Evolutionary conservation across 2,329 filamentous ascomycete genomes (phyloP), one percentile per base, ranked within the genome.

Genomic region (Verticillium nubilum): DNA sequence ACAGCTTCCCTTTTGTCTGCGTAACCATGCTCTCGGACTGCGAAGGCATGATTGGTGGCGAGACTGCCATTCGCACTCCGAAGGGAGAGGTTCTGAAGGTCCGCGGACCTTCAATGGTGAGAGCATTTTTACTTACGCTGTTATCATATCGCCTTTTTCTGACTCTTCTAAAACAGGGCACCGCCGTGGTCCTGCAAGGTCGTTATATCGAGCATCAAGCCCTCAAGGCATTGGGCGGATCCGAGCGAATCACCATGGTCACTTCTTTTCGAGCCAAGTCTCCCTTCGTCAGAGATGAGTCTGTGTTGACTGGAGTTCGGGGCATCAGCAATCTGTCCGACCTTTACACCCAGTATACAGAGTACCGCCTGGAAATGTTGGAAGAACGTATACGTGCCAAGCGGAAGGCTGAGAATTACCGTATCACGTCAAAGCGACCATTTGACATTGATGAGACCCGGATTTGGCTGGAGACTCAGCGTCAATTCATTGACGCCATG

Each of bases 1-100:
- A 88, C 68, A 85, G 81, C 67, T 88, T 86, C 67, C 84, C 86
- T 0, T 89, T 88, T 66, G 86, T 89, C n/a, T 88, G 84, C 64
- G 85, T 89, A 17, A 78, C 80, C 6, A 89, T 88, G 85, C 77
- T 88, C 25, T 85, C 82, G 27, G 84, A 88, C 66, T 86, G 84
- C 65, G 79, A 76, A 0, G 74, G 76, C 37, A 88, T 88, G 86
- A 72, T 85, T n/a, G 86, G 86, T 12, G 86, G 86, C 9, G 86
- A 88, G 71, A 88, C 86, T 1, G 85, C 82, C 2, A 69, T 88
- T 19, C 75, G 78, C 28, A 85, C 76, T 1, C 79, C 75, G 1
- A 74, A 75, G n/a, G 83, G 83, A 3, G 76, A 82, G 3, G 74
- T 85, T n/a, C 69, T 84, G 63, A 86, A 85, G 69, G 79, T 86